These are phyloP conservation scores for Jatropha multifida DNA, from an alignment of 441 rosid species.

Conservation along the genomic window DNA sequence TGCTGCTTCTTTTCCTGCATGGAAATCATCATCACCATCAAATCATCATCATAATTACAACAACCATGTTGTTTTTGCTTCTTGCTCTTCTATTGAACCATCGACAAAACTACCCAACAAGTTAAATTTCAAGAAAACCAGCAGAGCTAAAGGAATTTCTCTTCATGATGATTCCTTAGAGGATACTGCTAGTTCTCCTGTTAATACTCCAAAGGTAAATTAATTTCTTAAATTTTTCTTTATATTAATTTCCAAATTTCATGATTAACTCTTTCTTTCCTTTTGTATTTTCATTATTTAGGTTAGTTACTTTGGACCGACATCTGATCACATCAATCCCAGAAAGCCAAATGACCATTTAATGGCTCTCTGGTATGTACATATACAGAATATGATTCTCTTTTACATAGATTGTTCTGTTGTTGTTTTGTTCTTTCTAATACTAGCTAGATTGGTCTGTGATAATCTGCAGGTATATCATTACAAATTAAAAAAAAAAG, in stretches of 20 bases:
- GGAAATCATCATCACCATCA: slow-evolving; percentile 23
- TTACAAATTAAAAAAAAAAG: too few relatives aligned
- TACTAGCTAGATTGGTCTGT: too few relatives aligned
- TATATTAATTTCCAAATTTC: neutral
- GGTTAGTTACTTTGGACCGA: slow-evolving; percentile 49
- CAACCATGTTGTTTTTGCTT: slow-evolving; percentile 8
- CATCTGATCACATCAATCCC: slow-evolving; percentile 36
- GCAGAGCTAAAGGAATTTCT: slow-evolving; percentile 47
- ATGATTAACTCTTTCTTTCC: neutral
- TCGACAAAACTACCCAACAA: slow-evolving; percentile 34
- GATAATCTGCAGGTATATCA: too few relatives aligned
- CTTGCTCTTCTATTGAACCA: slow-evolving; percentile 19
- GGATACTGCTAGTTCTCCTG: slow-evolving; percentile 91
- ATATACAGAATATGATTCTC: slow-evolving; percentile 5
- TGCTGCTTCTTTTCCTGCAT: slow-evolving; percentile 50
- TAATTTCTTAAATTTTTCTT: neutral
- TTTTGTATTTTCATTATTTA: neutral
- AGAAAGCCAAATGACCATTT: slow-evolving; percentile 45
- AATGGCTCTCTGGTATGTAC: slow-evolving; percentile 45
- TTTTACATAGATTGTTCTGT: neutral
- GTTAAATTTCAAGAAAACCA: slow-evolving; percentile 47
- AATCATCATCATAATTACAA: neutral
- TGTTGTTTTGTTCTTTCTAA: neutral
- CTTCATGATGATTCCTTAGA: slow-evolving; percentile 68
- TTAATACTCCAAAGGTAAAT: slow-evolving; percentile 64